phyloP scores from a whole-genome alignment of 2,329 filamentous ascomycete genomes.

The Claviceps pazoutovae region DNA sequence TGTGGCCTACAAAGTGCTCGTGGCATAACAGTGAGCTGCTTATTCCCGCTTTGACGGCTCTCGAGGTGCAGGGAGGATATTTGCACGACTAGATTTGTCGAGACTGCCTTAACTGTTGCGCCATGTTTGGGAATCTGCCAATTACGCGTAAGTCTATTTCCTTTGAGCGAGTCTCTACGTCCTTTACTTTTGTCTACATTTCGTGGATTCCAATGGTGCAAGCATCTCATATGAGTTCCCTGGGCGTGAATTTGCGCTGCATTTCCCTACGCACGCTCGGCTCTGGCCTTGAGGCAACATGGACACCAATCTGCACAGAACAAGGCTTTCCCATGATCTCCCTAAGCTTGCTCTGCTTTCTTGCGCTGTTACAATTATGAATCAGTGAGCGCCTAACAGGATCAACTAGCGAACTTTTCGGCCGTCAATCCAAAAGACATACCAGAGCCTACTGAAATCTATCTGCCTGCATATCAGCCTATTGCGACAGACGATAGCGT shows the following conservation, averaged over 20 bases:
- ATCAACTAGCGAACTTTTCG: constrained; percentile 15
- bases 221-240: neutral
- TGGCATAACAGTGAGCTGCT: neutral
- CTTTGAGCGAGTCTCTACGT: neutral
- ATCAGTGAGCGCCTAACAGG: constrained; percentile 5
- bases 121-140: constrained; percentile 31
- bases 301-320: neutral
- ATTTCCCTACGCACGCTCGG: neutral
- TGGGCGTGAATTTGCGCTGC: neutral
- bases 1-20: neutral
- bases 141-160: constrained; percentile 23
- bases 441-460: constrained; percentile 41
- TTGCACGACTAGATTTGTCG: neutral
- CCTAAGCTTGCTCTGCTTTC: neutral
- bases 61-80: neutral
- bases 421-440: constrained; percentile 34
- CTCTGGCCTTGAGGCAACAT: neutral
- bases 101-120: constrained; percentile 5
- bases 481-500: constrained; percentile 19
- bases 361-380: neutral
- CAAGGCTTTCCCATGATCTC: neutral
- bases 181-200: neutral
- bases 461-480: constrained; percentile 33
- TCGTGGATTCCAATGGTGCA: neutral
- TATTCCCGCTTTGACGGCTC: neutral